Percentiles rank a stretch among this genome's conserved stretches.
Conservation (phyloP, 2,329 filamentous ascomycete species). For the Monilinia laxa region DNA sequence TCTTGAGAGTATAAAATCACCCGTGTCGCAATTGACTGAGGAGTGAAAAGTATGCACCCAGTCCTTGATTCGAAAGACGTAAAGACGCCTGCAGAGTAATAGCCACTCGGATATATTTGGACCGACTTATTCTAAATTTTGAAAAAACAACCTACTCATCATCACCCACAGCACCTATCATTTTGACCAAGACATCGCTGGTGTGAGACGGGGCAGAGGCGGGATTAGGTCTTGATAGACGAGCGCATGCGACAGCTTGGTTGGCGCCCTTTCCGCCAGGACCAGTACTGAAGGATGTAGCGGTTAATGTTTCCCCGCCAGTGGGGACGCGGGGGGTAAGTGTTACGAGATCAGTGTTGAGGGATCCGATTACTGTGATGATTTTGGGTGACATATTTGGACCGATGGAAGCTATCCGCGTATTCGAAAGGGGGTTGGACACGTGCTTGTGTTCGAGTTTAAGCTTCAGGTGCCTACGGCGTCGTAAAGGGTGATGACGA, state of each 20-base stretch:
- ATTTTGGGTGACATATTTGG: constrained; percentile 33
- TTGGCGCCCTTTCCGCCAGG: constrained; percentile 95
- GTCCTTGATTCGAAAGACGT: not conserved
- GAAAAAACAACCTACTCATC: constrained; percentile 13
- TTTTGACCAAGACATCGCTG: constrained; percentile 53
- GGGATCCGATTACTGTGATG: constrained; percentile 85
- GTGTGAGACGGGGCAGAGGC: constrained; percentile 26
- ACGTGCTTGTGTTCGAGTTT: constrained; percentile 13
- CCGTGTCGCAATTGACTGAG: no score
- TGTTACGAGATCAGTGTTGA: constrained; percentile 92
- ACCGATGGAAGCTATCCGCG: not conserved
- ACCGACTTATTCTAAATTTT: not conserved
- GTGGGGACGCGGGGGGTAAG: constrained; percentile 79
- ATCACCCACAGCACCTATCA: constrained; percentile 70
- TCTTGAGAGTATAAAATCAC: not conserved
- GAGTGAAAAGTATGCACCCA: not conserved
- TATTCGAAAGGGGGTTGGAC: constrained; percentile 16
- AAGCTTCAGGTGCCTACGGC: constrained; percentile 17
- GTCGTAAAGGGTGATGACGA: constrained; percentile 24
- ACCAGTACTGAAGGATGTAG: constrained; percentile 73
- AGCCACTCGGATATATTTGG: not conserved
- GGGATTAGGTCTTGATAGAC: constrained; percentile 63
- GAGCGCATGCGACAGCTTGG: constrained; percentile 85
- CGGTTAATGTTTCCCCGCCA: constrained; percentile 84
- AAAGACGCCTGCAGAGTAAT: not conserved